These are phyloP conservation scores for Erythrophleum ivorense DNA, from an alignment of 331 rosid genomes.

Conservation along the genomic window DNA sequence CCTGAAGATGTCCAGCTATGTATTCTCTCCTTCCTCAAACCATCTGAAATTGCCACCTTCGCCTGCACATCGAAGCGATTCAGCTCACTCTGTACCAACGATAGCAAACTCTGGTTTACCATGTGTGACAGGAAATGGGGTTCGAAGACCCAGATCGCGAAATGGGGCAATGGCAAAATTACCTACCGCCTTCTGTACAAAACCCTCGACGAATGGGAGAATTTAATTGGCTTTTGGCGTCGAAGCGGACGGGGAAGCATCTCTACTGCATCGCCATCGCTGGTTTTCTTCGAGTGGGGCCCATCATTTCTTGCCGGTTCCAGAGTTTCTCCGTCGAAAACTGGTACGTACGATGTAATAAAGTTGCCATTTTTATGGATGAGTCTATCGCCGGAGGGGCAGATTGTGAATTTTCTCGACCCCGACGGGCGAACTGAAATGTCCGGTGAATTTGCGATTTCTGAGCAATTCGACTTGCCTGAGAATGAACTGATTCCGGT, in stretches of 20 bases:
- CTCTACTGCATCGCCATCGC: slow-evolving; percentile 51
- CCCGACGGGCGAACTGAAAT: slow-evolving; percentile 61
- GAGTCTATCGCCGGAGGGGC: slow-evolving; percentile 73
- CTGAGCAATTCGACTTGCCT: slow-evolving; percentile 30
- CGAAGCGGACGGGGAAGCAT: slow-evolving; percentile 60
- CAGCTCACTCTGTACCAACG: slow-evolving; percentile 61
- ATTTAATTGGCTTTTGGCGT: slow-evolving; percentile 92
- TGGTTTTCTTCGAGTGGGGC: slow-evolving; percentile 93
- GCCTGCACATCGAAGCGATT: slow-evolving; percentile 83
- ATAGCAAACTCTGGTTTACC: slow-evolving; percentile 78
- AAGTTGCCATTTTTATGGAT: slow-evolving; percentile 73
- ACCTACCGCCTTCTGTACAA: slow-evolving; percentile 62
- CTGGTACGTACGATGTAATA: slow-evolving; percentile 56
- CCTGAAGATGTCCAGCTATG: slow-evolving; percentile 89
- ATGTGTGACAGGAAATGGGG: slow-evolving; percentile 95
- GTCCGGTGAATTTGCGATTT: slow-evolving; percentile 26
- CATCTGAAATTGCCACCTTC: slow-evolving; percentile 65
- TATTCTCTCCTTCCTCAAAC: slow-evolving; percentile 82
- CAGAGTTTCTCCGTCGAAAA: slow-evolving; percentile 70
- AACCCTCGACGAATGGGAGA: slow-evolving; percentile 74
- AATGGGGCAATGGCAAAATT: slow-evolving; percentile 72
- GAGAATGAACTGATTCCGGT: slow-evolving; percentile 65
- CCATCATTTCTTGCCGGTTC: slow-evolving; percentile 61
- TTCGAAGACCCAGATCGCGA: slow-evolving; percentile 64
- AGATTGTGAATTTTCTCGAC: slow-evolving; percentile 57